Conservation (phyloP, 768 basidiomycete genomes). For the Suillus subaureus region DNA sequence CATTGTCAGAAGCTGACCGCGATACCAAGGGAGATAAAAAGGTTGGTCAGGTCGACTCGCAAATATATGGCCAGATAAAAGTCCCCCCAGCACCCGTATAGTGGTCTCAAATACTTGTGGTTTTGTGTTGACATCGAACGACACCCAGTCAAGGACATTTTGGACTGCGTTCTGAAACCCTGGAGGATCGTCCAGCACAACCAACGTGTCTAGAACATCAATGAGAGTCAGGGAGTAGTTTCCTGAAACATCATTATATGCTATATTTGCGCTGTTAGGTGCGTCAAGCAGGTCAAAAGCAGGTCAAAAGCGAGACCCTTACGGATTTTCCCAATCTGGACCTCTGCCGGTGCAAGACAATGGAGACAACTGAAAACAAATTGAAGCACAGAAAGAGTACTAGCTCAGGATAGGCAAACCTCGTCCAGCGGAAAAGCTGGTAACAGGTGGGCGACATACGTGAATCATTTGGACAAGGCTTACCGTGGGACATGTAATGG, state of each 20-base stretch:
- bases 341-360: constrained; percentile 85
- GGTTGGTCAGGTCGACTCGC: constrained; percentile 67
- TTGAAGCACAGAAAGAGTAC: neutral
- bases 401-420: constrained; percentile 41
- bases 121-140: constrained; percentile 91
- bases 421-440: constrained; percentile 87
- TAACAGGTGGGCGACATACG: constrained; percentile 20
- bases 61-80: constrained; percentile 83
- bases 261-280: constrained; percentile 61
- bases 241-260: constrained; percentile 89
- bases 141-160: constrained; percentile 79
- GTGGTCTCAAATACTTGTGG: constrained; percentile 99
- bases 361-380: constrained; percentile 67
- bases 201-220: constrained; percentile 84
- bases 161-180: constrained; percentile 87
- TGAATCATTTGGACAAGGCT: constrained; percentile 16
- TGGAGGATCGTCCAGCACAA: constrained; percentile 77
- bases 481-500: constrained; percentile 86
- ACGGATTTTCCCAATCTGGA: constrained; percentile 87
- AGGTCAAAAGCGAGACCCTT: constrained; percentile 30
- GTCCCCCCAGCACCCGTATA: constrained; percentile 89
- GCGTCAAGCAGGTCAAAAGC: constrained; percentile 16
- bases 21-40: constrained; percentile 85
- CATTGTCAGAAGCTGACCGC: constrained; percentile 73
- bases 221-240: constrained; percentile 88